phyloP scores from a whole-genome alignment of 495 filamentous ascomycete species.

The Jackrogersella minutella region DNA sequence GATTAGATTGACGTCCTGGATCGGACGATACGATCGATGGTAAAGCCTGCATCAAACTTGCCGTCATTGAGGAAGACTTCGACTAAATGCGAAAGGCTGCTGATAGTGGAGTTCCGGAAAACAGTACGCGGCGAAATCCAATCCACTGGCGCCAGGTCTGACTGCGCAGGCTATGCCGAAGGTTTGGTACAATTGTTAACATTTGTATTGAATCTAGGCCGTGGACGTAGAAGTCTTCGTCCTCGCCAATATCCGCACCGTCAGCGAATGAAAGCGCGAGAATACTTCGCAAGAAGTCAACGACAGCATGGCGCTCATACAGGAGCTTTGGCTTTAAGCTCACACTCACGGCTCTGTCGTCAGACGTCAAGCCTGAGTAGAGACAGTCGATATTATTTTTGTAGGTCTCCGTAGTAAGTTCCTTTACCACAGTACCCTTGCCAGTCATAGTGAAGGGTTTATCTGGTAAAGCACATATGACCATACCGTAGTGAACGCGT shows the following conservation, averaged over 20 bases:
- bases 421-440: conserved; percentile 65
- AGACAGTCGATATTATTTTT: conserved; percentile 37
- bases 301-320: background rate
- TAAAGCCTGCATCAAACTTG: too few relatives aligned
- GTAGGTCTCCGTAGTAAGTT: conserved; percentile 58
- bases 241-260: conserved; percentile 7
- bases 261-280: conserved; percentile 3
- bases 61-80: conserved; percentile 12
- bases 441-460: conserved; percentile 59
- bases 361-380: background rate
- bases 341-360: background rate
- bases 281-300: conserved; percentile 29
- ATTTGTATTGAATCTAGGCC: conserved; percentile 55
- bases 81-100: background rate
- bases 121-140: conserved; percentile 19
- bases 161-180: conserved; percentile 24
- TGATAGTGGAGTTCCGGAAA: conserved; percentile 15
- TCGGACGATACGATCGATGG: too few relatives aligned
- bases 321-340: background rate
- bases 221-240: conserved; percentile 49
- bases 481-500: conserved; percentile 60
- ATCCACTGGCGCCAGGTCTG: background rate
- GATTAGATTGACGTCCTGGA: too few relatives aligned
- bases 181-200: background rate
- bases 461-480: conserved; percentile 43